A percentile compares a stretch with the other conserved stretches of the same genome.
Conservation (phyloP, 345 rosid species). For the Diplotaxis tenuifolia region DNA sequence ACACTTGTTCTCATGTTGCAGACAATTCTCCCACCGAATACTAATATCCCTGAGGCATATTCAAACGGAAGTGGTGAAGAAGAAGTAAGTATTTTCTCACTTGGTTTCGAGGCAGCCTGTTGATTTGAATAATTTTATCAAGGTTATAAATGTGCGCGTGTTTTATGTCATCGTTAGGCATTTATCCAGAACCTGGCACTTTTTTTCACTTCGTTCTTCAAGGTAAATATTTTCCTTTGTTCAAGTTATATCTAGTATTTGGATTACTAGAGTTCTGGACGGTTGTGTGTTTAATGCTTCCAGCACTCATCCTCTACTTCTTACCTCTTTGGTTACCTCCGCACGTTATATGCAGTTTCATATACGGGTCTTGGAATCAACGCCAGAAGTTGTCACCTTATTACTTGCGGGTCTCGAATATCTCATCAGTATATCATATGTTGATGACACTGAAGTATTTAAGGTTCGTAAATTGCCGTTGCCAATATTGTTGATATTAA, state of each 20-base stretch:
- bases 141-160: not conserved
- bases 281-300: slow-evolving; percentile 7
- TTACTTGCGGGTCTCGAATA: slow-evolving; percentile 85
- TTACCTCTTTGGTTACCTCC: no score
- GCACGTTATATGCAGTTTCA: slow-evolving; percentile 57
- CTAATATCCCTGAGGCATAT: slow-evolving; percentile 93
- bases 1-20: slow-evolving; percentile 35
- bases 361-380: slow-evolving; percentile 73
- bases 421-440: slow-evolving; percentile 85
- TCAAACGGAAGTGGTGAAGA: slow-evolving; percentile 83
- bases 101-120: not conserved
- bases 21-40: slow-evolving; percentile 74
- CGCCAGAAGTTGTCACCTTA: slow-evolving; percentile 62
- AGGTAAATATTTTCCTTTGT: slow-evolving; percentile 50
- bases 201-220: slow-evolving; percentile 93
- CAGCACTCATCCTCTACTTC: not conserved
- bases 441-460: slow-evolving; percentile 98
- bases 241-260: not conserved
- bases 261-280: not conserved
- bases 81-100: slow-evolving; percentile 52
- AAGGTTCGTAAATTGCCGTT: slow-evolving; percentile 56
- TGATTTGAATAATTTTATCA: not conserved
- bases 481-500: not conserved
- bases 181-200: slow-evolving; percentile 97
- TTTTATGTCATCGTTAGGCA: slow-evolving; percentile 58